phyloP scores from a whole-genome alignment of 805 yeast genomes.

The Candida multigemmis region DNA sequence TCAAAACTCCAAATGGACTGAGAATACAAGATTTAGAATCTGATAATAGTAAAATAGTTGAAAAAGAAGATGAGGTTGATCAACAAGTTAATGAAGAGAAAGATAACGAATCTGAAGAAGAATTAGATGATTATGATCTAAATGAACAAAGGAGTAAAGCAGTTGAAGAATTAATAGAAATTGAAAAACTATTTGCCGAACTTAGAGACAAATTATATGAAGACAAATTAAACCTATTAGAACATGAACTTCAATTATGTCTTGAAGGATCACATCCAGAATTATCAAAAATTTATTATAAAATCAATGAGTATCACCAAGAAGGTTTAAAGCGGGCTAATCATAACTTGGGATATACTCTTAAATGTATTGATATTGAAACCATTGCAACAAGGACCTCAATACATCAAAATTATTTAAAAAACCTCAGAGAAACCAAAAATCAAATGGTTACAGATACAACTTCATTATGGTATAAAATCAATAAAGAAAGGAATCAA shows the following conservation, averaged over 20 bases:
- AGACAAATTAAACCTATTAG: conserved; percentile 68
- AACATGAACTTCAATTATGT: conserved; percentile 81
- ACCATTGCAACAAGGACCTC: conserved; percentile 72
- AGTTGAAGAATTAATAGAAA: conserved; percentile 61
- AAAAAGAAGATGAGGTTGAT: conserved; percentile 9
- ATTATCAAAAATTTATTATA: conserved; percentile 58
- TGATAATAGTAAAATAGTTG: conserved; percentile 6
- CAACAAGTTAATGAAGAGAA: conserved; percentile 7
- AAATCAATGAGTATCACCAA: conserved; percentile 67
- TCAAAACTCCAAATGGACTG: no score
- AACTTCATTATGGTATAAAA: conserved; percentile 84
- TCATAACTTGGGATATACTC: conserved; percentile 43
- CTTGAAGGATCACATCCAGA: conserved; percentile 89
- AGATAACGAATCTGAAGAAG: conserved; percentile 6
- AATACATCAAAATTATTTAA: conserved; percentile 76
- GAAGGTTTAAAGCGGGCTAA: conserved; percentile 46
- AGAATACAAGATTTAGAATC: conserved; percentile 8
- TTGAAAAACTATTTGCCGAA: conserved; percentile 81
- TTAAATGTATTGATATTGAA: conserved; percentile 70
- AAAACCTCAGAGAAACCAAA: conserved; percentile 59
- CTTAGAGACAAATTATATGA: conserved; percentile 78
- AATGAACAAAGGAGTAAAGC: conserved; percentile 51
- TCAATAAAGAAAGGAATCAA: conserved; percentile 78
- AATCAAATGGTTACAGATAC: conserved; percentile 58
- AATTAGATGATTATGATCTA: conserved; percentile 11